Evolutionary conservation across 2,329 filamentous ascomycete genomes (phyloP).

Genomic region (Corynespora cassiicola): DNA sequence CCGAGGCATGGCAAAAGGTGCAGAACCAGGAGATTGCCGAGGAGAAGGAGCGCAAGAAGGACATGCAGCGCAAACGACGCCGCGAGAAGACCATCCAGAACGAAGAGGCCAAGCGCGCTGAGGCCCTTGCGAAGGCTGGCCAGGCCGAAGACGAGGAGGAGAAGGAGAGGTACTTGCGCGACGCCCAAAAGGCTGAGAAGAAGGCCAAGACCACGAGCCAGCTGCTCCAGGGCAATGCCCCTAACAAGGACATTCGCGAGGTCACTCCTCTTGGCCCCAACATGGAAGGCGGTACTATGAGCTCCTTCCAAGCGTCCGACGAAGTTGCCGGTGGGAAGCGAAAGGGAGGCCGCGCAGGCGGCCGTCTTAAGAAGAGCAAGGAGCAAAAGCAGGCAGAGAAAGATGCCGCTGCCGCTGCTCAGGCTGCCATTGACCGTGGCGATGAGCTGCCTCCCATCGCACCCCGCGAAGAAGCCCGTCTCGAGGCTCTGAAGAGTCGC

Average conservation of each 20-base stretch:
- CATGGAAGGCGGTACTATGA: constrained; percentile 83
- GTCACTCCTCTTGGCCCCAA: constrained; percentile 78
- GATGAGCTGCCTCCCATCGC: constrained; percentile 71
- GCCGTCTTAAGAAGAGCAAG: constrained; percentile 86
- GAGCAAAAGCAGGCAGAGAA: constrained; percentile 74
- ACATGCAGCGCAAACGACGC: constrained; percentile 97
- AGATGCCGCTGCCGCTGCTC: constrained; percentile 83
- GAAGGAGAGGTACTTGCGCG: constrained; percentile 78
- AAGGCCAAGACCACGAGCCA: constrained; percentile 91
- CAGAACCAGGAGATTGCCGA: constrained; percentile 88
- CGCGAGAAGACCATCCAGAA: constrained; percentile 94
- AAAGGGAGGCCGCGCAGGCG: constrained; percentile 58
- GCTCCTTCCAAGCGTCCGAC: constrained; percentile 77
- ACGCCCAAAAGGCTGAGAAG: constrained; percentile 88
- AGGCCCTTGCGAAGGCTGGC: constrained; percentile 78
- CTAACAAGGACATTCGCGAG: constrained; percentile 73
- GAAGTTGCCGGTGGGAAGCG: constrained; percentile 57
- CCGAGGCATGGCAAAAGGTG: constrained; percentile 83
- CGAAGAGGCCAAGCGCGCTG: constrained; percentile 81
- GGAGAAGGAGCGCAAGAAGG: constrained; percentile 99
- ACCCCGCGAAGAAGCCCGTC: constrained; percentile 63
- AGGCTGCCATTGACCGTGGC: constrained; percentile 80
- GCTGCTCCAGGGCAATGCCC: constrained; percentile 82
- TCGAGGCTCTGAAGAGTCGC: constrained; percentile 50
- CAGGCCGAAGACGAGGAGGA: constrained; percentile 83